A percentile compares a stretch with the other conserved stretches of the same genome.
phyloP scores from a whole-genome alignment of 2,329 filamentous ascomycete species.

The Ascochyta fabae region DNA sequence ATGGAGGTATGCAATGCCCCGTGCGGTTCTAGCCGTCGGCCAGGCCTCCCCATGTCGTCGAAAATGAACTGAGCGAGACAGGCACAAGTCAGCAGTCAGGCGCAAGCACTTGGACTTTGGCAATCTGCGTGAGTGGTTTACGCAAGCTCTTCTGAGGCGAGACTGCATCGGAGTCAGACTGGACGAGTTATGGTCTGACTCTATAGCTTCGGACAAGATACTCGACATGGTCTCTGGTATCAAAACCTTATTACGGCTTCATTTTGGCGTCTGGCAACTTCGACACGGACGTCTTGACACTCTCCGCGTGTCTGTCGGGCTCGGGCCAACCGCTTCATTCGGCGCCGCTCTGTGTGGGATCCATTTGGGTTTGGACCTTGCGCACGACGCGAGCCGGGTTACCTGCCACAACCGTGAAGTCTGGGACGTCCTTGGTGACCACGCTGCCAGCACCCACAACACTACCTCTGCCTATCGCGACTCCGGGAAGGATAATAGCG shows the following conservation, averaged over 20 bases:
- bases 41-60: not conserved
- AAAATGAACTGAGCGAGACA: not conserved
- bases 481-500: conserved; percentile 70
- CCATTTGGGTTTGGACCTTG: conserved; percentile 46
- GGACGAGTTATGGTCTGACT: no score
- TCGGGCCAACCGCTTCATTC: conserved; percentile 65
- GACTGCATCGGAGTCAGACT: no score
- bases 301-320: conserved; percentile 76
- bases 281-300: conserved; percentile 73
- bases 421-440: conserved; percentile 76
- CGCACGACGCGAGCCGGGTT: conserved; percentile 71
- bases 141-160: no score
- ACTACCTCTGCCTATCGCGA: conserved; percentile 76
- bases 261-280: conserved; percentile 63
- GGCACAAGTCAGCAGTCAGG: not conserved
- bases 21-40: not conserved
- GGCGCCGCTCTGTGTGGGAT: conserved; percentile 28
- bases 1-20: not conserved
- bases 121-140: no score
- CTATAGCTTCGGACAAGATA: no score
- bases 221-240: no score
- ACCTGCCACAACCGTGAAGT: conserved; percentile 69
- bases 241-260: not conserved
- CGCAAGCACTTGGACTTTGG: not conserved
- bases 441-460: conserved; percentile 83